Evolutionary conservation across 2,329 filamentous ascomycete genomes (phyloP), one percentile per base, ranked within the genome.

Genomic region (Dothideomycetes sp.): DNA sequence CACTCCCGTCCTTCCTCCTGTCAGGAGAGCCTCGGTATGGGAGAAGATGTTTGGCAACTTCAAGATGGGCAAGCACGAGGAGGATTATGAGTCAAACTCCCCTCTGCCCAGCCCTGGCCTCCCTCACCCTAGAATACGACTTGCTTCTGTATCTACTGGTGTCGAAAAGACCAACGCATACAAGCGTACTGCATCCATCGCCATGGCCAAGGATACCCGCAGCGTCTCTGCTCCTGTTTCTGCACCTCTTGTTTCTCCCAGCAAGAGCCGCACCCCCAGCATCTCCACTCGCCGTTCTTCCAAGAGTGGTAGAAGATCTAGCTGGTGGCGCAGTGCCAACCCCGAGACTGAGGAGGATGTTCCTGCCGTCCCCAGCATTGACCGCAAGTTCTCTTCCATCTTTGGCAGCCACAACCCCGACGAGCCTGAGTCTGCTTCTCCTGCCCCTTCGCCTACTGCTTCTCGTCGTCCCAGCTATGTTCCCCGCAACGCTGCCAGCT

Each of bases 251-350:
- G n/a, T 5, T 13, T 6, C 32, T 9, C 27, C 40, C 2, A 31
- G 25, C 25, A 43, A 43, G 40, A 30, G 13, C 20, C 32, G 31
- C 20, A 20, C 40, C 6, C 20, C 25, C 19, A 43, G 40, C 33
- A 31, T 43, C 12, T 36, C 40, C 2, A 43, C 33, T 34, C 41
- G 41, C 12, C 41, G 41, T 16, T 23, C 34, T 18, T 38, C 41
- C 23, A 39, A 33, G 34, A 34, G 17, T 30, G 32, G 31, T 23
- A 32, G 33, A 35, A 17, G 33, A 9, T 4, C 20, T 9, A 38
- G 41, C 29, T 44, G 42, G 42, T 44, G 24, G 16, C 33, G n/a
- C 11, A 40, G 35, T 16, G 36, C 16, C 25, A 44, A 44, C 42
- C 42, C 42, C 17, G 41, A 43, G 7, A 27, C 16, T 16, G 36